Conservation (phyloP, 176 grass and related monocot genomes). For the Triticum monococcum region DNA sequence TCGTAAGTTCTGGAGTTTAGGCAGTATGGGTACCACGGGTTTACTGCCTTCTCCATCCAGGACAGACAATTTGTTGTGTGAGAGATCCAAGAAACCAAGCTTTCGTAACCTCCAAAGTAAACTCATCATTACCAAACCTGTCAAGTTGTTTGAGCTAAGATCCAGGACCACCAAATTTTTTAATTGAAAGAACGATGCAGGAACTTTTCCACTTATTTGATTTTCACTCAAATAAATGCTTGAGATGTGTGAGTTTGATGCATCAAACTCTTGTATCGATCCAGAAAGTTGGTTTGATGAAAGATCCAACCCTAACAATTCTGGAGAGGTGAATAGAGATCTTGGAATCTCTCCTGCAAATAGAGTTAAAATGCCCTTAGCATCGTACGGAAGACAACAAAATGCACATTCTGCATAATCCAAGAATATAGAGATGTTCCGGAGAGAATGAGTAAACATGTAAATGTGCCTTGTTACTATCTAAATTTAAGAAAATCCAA, state of each 20-base stretch:
- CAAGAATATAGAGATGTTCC: too few relatives aligned
- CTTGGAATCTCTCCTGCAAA: background rate
- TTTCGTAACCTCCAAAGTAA: background rate
- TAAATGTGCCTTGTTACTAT: too few relatives aligned
- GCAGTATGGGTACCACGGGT: background rate
- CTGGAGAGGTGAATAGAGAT: conserved; percentile 11
- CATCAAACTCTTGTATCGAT: background rate
- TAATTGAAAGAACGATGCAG: background rate
- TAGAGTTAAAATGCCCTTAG: background rate
- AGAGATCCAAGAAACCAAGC: background rate
- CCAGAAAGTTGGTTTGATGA: conserved; percentile 11
- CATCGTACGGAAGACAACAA: too few relatives aligned
- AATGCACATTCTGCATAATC: too few relatives aligned
- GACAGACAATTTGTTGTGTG: background rate
- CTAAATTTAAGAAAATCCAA: too few relatives aligned
- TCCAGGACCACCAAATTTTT: background rate
- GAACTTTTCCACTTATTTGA: conserved; percentile 13
- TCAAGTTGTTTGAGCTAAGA: background rate
- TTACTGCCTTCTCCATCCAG: background rate
- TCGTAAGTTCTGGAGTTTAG: background rate
- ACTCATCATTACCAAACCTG: background rate
- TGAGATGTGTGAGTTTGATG: background rate
- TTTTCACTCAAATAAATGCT: background rate
- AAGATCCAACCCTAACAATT: conserved; percentile 1
- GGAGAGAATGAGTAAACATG: too few relatives aligned